Conservation (phyloP, 495 filamentous ascomycete species). For the Glonium stellatum region DNA sequence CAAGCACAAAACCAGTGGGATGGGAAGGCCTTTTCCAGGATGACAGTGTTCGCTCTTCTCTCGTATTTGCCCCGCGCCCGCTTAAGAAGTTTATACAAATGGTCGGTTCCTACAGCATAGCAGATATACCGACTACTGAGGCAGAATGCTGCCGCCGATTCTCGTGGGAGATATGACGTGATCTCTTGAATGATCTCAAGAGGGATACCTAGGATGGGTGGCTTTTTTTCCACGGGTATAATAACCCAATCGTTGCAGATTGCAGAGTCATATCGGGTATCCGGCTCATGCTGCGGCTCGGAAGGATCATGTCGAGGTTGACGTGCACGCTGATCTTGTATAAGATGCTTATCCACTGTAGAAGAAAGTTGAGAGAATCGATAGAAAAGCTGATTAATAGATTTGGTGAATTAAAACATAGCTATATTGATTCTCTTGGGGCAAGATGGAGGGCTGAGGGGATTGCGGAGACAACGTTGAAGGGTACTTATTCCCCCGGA, state of each 20-base stretch:
- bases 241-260: background rate
- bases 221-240: no score
- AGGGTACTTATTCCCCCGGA: no score
- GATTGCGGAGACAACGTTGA: no score
- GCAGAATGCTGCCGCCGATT: conserved; percentile 12
- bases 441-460: no score
- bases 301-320: background rate
- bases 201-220: conserved; percentile 12
- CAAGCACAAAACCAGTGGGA: conserved; percentile 22
- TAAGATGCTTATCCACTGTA: background rate
- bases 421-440: background rate
- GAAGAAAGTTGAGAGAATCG: background rate
- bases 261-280: background rate
- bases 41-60: conserved; percentile 14
- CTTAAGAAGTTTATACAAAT: conserved; percentile 3
- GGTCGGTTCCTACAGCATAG: conserved; percentile 14
- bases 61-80: conserved; percentile 1
- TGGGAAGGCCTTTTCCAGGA: conserved; percentile 21
- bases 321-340: background rate
- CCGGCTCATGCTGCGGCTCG: background rate
- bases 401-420: background rate
- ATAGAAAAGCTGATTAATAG: background rate
- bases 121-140: conserved; percentile 14
- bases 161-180: conserved; percentile 7
- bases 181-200: conserved; percentile 21